Evolutionary conservation across 1,139 yeast genomes (phyloP).

Genomic region (Barnettozyma hawaiiensis): DNA sequence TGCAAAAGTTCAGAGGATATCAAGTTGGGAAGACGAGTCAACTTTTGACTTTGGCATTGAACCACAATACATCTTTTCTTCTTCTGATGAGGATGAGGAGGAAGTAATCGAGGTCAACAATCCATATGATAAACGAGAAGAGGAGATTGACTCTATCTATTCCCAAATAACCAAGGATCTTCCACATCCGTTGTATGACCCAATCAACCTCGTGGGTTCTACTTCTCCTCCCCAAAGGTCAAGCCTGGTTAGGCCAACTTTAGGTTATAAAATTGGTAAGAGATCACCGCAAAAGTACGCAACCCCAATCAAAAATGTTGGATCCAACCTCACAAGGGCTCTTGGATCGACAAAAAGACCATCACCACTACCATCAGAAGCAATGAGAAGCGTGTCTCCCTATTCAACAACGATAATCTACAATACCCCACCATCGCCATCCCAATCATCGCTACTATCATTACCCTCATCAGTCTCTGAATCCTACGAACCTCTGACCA

Average conservation of each 20-base stretch:
- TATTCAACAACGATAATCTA: not conserved
- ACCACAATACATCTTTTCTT: not conserved
- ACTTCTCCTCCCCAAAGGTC: not conserved
- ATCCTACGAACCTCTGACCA: conserved; percentile 23
- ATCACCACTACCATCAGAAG: too few species aligned
- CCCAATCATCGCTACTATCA: not conserved
- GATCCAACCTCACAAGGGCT: not conserved
- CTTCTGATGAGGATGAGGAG: not conserved
- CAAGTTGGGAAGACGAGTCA: not conserved
- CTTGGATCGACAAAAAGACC: not conserved
- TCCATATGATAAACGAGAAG: not conserved
- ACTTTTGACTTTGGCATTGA: not conserved
- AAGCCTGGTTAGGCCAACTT: not conserved
- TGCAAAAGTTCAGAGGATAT: not conserved
- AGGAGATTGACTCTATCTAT: not conserved
- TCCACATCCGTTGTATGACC: not conserved
- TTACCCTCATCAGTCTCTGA: too few species aligned
- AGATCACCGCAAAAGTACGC: not conserved
- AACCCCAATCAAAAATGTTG: not conserved
- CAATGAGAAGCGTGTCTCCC: too few species aligned
- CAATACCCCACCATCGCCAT: not conserved
- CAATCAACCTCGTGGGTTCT: not conserved
- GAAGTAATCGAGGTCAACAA: not conserved
- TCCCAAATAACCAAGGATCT: not conserved
- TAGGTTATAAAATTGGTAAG: not conserved